Base-by-base conservation (phyloP, 768 basidiomycete species). In the Amanita rimosa region DNA sequence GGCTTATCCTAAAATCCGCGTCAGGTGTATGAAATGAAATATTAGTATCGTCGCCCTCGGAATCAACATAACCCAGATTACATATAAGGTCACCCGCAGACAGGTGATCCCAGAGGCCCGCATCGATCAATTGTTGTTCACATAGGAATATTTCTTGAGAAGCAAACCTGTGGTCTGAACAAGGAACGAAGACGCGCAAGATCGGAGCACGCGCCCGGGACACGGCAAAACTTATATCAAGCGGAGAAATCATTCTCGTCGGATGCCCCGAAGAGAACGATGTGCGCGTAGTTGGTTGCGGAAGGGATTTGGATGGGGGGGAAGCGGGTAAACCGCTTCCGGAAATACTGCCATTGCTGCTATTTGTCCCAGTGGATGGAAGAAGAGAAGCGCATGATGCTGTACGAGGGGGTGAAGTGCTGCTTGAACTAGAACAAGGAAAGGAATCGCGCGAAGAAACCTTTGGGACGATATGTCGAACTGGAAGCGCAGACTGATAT, bases 31-130 rank as follows among this genome's bases (percentile, higher is more conserved):
- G 48, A 21, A 48, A 49, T 10, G 46, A 19, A 19, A 24, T 29
- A 29, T 33, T 53, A 19, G 44, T 45, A 13, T 50, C 50, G n/a
- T 39, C 38, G 17, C 50, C 51, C 16, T 49, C 49, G 16, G 50
- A 65, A 1, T 83, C 84, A 13, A 91, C 69, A 56, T 79, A 88
- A 5, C 88, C 88, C 40, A 91, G 71, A 62, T 91, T 91, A 58
- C 82, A 87, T 17, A 91, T 72, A 33, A 89, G 63, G 55, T 91
- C 88, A 0, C 88, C 88, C 0, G 72, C 73, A 1, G 82, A 85
- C n/a, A 91, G 70, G 57, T 86, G 75, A 5, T 71, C 64, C 85
- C 86, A 89, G 4, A 91, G 71, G 0, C 78, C 83, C 1, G 76
- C 71, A 1, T 72, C 68, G n/a, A 76, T 64, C 4, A 91, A 71